Evolutionary conservation across 768 basidiomycete species (phyloP).

Genomic region (Boletus sensibilis): DNA sequence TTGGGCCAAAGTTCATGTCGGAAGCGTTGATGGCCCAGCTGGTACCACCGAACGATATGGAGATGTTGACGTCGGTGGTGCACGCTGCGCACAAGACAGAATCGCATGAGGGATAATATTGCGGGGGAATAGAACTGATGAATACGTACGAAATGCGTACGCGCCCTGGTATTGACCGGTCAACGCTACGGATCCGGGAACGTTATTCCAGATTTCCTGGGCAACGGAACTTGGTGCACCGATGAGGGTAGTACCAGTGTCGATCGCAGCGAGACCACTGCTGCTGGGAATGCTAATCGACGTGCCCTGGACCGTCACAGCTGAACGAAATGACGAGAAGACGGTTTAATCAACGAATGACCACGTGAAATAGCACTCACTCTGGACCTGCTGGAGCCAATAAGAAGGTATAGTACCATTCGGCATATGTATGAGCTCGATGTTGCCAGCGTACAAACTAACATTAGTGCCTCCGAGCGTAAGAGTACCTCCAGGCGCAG

Average conservation of each 20-base stretch:
- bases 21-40: conserved; percentile 67
- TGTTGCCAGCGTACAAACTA: conserved; percentile 58
- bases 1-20: conserved; percentile 77
- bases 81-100: conserved; percentile 51
- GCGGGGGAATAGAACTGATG: background rate
- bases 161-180: conserved; percentile 54
- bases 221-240: conserved; percentile 72
- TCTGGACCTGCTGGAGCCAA: conserved; percentile 55
- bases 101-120: background rate
- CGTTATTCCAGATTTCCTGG: conserved; percentile 55
- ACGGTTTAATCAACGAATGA: background rate
- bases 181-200: conserved; percentile 54
- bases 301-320: conserved; percentile 56
- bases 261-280: conserved; percentile 64
- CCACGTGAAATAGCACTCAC: conserved; percentile 36
- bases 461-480: conserved; percentile 65
- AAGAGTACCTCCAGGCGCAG: conserved; percentile 61
- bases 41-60: conserved; percentile 73
- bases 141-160: conserved; percentile 69
- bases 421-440: conserved; percentile 59
- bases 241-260: conserved; percentile 90
- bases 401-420: conserved; percentile 37
- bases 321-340: conserved; percentile 32
- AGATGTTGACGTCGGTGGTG: conserved; percentile 47
- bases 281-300: conserved; percentile 43